Conservation (phyloP, 2,329 filamentous ascomycete genomes). For the Trematosphaeria pertusa region DNA sequence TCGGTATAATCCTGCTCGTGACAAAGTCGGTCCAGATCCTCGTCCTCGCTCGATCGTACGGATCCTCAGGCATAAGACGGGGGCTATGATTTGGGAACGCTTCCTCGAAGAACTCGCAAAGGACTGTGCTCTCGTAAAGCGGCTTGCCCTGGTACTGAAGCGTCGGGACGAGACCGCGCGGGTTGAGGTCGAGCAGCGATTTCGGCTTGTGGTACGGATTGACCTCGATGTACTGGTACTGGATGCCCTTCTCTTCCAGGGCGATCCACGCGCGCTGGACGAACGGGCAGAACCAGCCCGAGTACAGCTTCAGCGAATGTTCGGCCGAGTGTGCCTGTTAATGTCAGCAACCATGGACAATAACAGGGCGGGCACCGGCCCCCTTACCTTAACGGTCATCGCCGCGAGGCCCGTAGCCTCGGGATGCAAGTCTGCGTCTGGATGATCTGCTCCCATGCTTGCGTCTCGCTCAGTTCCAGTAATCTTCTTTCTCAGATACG, state of each 20-base stretch:
- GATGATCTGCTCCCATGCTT: slow-evolving; percentile 42
- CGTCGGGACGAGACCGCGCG: slow-evolving; percentile 77
- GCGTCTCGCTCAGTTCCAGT: not conserved
- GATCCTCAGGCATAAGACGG: slow-evolving; percentile 64
- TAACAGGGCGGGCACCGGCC: too few species aligned
- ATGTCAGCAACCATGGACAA: too few species aligned
- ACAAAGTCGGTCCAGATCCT: slow-evolving; percentile 79
- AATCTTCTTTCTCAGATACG: too few species aligned
- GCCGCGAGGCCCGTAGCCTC: slow-evolving; percentile 43
- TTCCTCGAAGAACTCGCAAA: slow-evolving; percentile 80
- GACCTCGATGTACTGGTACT: slow-evolving; percentile 72
- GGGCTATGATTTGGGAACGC: slow-evolving; percentile 63
- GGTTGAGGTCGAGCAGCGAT: slow-evolving; percentile 74
- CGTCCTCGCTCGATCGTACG: slow-evolving; percentile 70
- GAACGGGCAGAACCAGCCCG: slow-evolving; percentile 75
- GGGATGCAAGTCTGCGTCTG: slow-evolving; percentile 45
- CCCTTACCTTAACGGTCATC: slow-evolving; percentile 37
- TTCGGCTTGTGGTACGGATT: slow-evolving; percentile 78
- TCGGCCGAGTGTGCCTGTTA: slow-evolving; percentile 44
- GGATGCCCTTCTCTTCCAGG: slow-evolving; percentile 74
- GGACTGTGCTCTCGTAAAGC: slow-evolving; percentile 74
- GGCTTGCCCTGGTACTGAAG: slow-evolving; percentile 64
- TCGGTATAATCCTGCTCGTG: slow-evolving; percentile 69
- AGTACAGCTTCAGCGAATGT: slow-evolving; percentile 69
- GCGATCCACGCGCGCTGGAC: slow-evolving; percentile 77